These are phyloP conservation scores for Microsporum canis DNA, from an alignment of 2,329 filamentous ascomycete genomes.

Conservation along the genomic window DNA sequence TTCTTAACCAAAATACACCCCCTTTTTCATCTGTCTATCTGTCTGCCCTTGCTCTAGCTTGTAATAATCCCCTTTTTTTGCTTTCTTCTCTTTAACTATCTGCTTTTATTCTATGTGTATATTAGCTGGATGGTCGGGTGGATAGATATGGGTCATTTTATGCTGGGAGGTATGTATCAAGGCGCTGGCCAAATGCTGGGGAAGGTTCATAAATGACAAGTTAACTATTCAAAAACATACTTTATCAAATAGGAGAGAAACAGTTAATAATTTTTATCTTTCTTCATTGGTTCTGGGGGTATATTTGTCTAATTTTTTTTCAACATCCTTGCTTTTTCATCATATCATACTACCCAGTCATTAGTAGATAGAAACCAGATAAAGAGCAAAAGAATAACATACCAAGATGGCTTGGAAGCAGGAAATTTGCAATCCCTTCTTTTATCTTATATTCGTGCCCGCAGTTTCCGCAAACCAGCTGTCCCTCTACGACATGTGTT, in stretches of 20 bases:
- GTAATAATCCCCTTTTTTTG: background rate
- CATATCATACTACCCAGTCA: background rate
- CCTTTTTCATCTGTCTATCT: background rate
- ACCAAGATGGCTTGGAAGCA: constrained; percentile 82
- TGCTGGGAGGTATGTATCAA: background rate
- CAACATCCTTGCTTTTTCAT: background rate
- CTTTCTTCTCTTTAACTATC: background rate
- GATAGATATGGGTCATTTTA: constrained; percentile 2
- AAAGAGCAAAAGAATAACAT: constrained; percentile 1
- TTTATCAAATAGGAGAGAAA: background rate
- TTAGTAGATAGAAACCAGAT: background rate
- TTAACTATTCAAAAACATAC: background rate
- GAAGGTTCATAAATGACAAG: background rate
- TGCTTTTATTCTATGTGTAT: constrained; percentile 4
- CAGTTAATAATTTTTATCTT: background rate
- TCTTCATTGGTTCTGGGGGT: background rate
- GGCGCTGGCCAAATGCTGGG: background rate
- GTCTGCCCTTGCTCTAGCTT: background rate
- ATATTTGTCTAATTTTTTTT: background rate
- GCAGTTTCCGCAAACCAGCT: constrained; percentile 80
- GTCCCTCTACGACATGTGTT: constrained; percentile 80
- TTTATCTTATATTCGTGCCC: constrained; percentile 89
- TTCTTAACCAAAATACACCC: background rate
- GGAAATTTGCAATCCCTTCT: constrained; percentile 92
- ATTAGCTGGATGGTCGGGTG: constrained; percentile 3